These are phyloP conservation scores for Wallacemonas collosoma DNA, from an alignment of 208 protist genomes.

Conservation along the genomic window DNA sequence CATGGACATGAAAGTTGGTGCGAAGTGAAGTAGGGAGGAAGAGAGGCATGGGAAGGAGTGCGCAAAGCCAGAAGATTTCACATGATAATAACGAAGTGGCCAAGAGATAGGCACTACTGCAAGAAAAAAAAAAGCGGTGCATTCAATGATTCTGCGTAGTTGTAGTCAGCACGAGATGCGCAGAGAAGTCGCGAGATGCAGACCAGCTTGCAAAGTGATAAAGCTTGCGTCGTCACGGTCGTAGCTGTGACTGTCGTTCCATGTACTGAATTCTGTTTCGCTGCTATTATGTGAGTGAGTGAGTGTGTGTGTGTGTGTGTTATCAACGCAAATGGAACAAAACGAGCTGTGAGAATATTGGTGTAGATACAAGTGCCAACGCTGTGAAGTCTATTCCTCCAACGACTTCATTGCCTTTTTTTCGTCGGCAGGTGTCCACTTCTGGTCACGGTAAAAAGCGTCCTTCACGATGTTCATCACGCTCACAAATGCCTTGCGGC, in stretches of 20 bases:
- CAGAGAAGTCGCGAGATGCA: too few species aligned
- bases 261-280: too few species aligned
- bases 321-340: slow-evolving; percentile 6
- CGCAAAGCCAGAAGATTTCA: not conserved
- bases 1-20: too few species aligned
- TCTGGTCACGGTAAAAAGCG: slow-evolving; percentile 78
- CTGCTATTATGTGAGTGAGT: too few species aligned
- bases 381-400: not conserved
- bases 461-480: slow-evolving; percentile 80
- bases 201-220: too few species aligned
- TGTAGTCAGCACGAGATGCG: too few species aligned
- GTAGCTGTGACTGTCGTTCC: too few species aligned
- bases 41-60: slow-evolving; percentile 9
- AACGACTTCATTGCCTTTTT: slow-evolving; percentile 30
- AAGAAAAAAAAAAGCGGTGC: not conserved
- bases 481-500: slow-evolving; percentile 70
- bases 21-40: not conserved
- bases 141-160: not conserved
- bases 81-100: not conserved
- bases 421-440: slow-evolving; percentile 66
- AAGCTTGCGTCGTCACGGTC: too few species aligned
- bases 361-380: not conserved
- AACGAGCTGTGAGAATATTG: slow-evolving; percentile 13
- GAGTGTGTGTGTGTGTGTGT: not conserved
- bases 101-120: not conserved